Evolutionary conservation across 164 flowering plant species (phyloP), one percentile per base, ranked within the genome.

Genomic region (Liriodendron chinense): DNA sequence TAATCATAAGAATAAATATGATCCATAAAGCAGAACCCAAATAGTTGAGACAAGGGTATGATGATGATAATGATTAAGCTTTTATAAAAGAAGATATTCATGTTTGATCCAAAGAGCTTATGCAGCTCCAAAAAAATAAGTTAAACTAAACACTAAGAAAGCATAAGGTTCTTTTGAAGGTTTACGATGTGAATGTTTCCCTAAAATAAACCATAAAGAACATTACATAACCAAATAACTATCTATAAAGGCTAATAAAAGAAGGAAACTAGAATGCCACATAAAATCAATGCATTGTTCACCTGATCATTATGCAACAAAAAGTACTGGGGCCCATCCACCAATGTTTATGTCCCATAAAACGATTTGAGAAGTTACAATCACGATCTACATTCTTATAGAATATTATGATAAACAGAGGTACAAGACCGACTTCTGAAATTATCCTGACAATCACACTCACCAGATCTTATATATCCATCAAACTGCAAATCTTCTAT

Each of bases 401-500:
- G 12, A 67, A 21, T 25, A 64, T 23, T 12, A 64, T 22, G 14
- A 23, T 64, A 64, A 64, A 22, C 43, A 34, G 43, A 34, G 43
- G 6, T 34, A 5, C 43, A 34, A 34, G 6, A 0, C 43, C 4
- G 16, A 18, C 47, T 48, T 53, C 47, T 9, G n/a, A 70, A 21
- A 48, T n/a, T 16, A 50, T 56, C 9, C 47, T 34, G 50, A 67
- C 72, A 74, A 76, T 6, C 75, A 65, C n/a, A 78, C 87, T 83
- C 77, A 92, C 99, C 98, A 68, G 98, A 94, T 85, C 89, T 94
- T 49, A 94, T 57, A 73, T 96, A 96, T 82, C 79, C 82, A 71
- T 90, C 90, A 82, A 96, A 96, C 73, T 92, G 88, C 79, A 94
- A 78, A 48, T 83, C 77, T 80, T 89, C 91, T 82, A 91, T 62